Base-by-base conservation (phyloP, 164 flowering plant species). In the Pachysandra terminalis region DNA sequence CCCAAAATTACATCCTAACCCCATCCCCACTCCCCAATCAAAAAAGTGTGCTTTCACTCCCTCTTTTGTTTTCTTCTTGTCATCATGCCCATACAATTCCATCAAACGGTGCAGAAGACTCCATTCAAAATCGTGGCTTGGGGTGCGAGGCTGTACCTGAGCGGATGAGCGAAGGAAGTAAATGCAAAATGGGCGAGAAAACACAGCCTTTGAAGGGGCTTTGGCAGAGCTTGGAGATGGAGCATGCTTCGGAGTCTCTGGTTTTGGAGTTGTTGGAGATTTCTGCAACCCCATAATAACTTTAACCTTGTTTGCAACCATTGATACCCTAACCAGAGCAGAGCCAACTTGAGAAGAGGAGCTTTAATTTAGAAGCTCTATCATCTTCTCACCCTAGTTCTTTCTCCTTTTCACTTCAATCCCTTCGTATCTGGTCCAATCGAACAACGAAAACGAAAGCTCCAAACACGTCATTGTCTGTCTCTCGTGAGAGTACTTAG, bases 111-210 rank as follows among this genome's bases (percentile, higher is more conserved):
- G n/a, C n/a, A n/a, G n/a, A n/a, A n/a, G n/a, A n/a, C n/a, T n/a
- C n/a, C n/a, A n/a, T n/a, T n/a, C n/a, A n/a, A n/a, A n/a, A n/a
- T n/a, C n/a, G n/a, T n/a, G n/a, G n/a, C n/a, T n/a, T n/a, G n/a
- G n/a, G n/a, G n/a, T n/a, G n/a, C 84, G 86, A 5, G 99, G 96
- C 82, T 90, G 96, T 8, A 92, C 97, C 64, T 92, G 96, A 0
- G 93, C 88, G 24, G 98, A 81, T 23, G 97, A 77, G 56, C 95
- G 90, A 1, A 98, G 98, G 81, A 93, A 93, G 80, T 90, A 95
- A 10, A 76, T 93, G n/a, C 98, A 93, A 54, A 95, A 88, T 0
- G 98, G 82, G 49, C 95, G 91, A 0, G 90, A 80, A 69, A 89
- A 84, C 12, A 64, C 67, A 1, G 81, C 60, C 45, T 80, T 84